These are phyloP conservation scores for Henckelia pumila DNA, from an alignment of 257 asterid species.

Conservation along the genomic window DNA sequence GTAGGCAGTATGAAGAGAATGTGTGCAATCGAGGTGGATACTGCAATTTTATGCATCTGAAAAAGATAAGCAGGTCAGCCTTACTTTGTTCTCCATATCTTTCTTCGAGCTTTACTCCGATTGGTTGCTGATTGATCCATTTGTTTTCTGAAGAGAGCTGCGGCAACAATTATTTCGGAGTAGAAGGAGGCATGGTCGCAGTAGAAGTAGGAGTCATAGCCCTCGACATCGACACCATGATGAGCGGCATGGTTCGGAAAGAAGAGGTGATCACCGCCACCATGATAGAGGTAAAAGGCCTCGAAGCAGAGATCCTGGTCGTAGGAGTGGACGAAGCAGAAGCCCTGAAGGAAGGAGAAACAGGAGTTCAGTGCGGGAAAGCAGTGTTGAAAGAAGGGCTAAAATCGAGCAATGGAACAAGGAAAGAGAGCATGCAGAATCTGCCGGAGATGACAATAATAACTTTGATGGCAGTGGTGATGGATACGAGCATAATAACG, in stretches of 20 bases:
- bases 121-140: constrained; percentile 23
- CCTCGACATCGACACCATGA: constrained; percentile 54
- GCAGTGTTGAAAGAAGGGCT: constrained; percentile 77
- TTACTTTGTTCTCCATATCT: neutral
- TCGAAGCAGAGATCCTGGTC: constrained; percentile 73
- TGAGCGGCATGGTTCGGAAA: constrained; percentile 61
- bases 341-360: constrained; percentile 75
- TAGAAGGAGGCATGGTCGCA: constrained; percentile 57
- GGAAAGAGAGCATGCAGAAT: constrained; percentile 58
- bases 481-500: constrained; percentile 32
- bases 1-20: constrained; percentile 89
- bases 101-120: neutral
- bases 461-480: constrained; percentile 36
- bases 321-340: constrained; percentile 70
- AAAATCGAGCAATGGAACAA: constrained; percentile 78
- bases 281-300: constrained; percentile 76
- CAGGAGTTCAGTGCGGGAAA: constrained; percentile 65
- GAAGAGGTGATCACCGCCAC: constrained; percentile 64
- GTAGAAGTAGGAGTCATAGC: constrained; percentile 71
- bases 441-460: constrained; percentile 34
- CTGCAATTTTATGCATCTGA: constrained; percentile 92
- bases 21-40: constrained; percentile 92
- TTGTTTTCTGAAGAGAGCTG: constrained; percentile 52
- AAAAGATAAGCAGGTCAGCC: constrained; percentile 74
- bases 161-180: constrained; percentile 71